phyloP scores from a whole-genome alignment of 306 rosid species.

The Crotalaria pallida region DNA sequence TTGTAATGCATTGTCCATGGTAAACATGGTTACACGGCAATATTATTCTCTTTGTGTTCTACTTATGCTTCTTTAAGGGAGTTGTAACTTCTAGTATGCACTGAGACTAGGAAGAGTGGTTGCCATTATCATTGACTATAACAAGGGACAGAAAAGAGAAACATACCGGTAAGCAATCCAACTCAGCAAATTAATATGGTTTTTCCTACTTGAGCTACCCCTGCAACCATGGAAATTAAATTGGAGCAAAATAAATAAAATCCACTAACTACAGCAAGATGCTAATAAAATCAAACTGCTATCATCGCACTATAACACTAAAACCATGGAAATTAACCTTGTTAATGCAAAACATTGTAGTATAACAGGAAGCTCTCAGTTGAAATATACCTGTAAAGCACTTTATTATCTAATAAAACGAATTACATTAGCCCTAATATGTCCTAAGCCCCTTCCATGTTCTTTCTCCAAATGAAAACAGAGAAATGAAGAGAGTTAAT shows the following conservation, averaged over 20 bases:
- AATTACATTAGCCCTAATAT: neutral
- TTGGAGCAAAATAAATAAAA: constrained; percentile 22
- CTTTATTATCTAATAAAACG: neutral
- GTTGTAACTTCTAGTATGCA: too few relatives aligned
- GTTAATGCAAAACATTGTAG: constrained; percentile 13
- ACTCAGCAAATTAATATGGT: constrained; percentile 40
- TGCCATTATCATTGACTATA: neutral
- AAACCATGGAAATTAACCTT: constrained; percentile 46
- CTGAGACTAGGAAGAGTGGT: too few relatives aligned
- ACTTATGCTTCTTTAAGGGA: too few relatives aligned
- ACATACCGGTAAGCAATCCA: constrained; percentile 58
- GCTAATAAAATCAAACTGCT: too few relatives aligned
- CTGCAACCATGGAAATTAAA: constrained; percentile 57
- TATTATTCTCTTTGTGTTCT: too few relatives aligned
- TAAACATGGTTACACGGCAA: constrained; percentile 86
- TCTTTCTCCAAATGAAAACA: neutral
- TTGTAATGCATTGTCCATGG: constrained; percentile 77
- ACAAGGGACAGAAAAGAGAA: constrained; percentile 31
- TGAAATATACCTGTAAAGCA: neutral
- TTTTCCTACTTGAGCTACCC: constrained; percentile 53
- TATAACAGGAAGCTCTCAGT: neutral
- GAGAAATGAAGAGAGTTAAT: neutral
- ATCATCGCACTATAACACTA: too few relatives aligned
- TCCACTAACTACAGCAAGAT: too few relatives aligned
- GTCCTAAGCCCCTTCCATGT: too few relatives aligned